phyloP scores from a whole-genome alignment of 1,284 basidiomycete species.

The Fomitopsis pinicola region DNA sequence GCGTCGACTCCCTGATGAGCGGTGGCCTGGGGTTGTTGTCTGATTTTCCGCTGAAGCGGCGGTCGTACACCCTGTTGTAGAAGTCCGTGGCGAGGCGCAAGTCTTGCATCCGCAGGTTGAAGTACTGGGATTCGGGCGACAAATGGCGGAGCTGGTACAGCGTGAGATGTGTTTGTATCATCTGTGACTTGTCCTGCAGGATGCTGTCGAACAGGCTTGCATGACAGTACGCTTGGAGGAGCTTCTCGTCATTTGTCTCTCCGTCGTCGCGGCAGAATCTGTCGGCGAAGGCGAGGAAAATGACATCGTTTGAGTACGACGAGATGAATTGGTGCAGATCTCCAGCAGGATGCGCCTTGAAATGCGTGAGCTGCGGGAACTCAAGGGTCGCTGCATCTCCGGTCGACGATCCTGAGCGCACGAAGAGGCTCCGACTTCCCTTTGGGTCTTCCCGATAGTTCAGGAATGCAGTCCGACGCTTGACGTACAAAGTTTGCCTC shows the following conservation, averaged over 20 bases:
- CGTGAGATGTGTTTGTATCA: conserved; percentile 70
- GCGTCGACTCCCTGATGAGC: conserved; percentile 64
- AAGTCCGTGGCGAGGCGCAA: conserved; percentile 69
- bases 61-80: conserved; percentile 67
- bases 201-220: conserved; percentile 84
- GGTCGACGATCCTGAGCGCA: conserved; percentile 71
- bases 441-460: conserved; percentile 92
- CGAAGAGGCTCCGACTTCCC: conserved; percentile 86
- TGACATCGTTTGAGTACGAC: conserved; percentile 76
- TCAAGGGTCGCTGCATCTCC: conserved; percentile 76
- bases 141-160: conserved; percentile 65
- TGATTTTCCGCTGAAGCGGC: conserved; percentile 59
- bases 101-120: conserved; percentile 65
- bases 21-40: conserved; percentile 62
- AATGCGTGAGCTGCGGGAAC: conserved; percentile 71
- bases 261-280: conserved; percentile 62
- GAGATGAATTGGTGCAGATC: conserved; percentile 82
- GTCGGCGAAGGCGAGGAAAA: conserved; percentile 74
- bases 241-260: conserved; percentile 50
- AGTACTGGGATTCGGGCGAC: conserved; percentile 50
- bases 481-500: conserved; percentile 85
- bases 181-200: conserved; percentile 81
- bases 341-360: conserved; percentile 59
- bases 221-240: conserved; percentile 72
- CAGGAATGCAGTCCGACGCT: conserved; percentile 87